Conservation (phyloP, 2,329 filamentous ascomycete genomes). For the Myrmaecium sp. region DNA sequence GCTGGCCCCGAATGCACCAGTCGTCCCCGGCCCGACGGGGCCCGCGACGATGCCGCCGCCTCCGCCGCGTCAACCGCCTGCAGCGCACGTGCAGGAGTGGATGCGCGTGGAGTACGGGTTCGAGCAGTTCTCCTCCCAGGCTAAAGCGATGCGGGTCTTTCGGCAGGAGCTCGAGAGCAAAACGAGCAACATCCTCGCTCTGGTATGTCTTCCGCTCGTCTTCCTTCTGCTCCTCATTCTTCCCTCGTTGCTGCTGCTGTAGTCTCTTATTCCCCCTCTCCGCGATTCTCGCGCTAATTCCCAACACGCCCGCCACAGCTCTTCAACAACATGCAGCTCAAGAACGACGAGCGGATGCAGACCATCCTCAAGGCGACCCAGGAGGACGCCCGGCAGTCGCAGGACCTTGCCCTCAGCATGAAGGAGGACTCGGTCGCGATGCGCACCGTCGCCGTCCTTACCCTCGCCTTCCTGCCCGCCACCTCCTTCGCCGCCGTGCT, state of each 20-base stretch:
- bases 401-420: constrained; percentile 3
- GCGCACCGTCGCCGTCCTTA: constrained; percentile 4
- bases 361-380: background rate
- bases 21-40: too few species aligned
- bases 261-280: too few species aligned
- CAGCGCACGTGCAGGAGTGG: too few species aligned
- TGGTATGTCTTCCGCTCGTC: background rate
- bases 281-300: too few species aligned
- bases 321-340: constrained; percentile 1
- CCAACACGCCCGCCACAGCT: background rate
- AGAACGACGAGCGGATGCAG: too few species aligned
- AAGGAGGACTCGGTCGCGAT: constrained; percentile 3
- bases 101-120: too few species aligned
- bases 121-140: too few species aligned
- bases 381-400: background rate
- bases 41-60: too few species aligned
- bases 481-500: constrained; percentile 4
- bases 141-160: constrained; percentile 1
- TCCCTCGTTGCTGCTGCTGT: too few species aligned
- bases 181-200: constrained; percentile 1
- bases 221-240: background rate
- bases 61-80: too few species aligned
- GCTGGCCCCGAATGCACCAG: too few species aligned
- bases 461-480: constrained; percentile 4
- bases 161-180: constrained; percentile 1